Evolutionary conservation across 2,329 filamentous ascomycete species (phyloP), one percentile per base, ranked within the genome.

Genomic region (Periglandula ipomoeae): DNA sequence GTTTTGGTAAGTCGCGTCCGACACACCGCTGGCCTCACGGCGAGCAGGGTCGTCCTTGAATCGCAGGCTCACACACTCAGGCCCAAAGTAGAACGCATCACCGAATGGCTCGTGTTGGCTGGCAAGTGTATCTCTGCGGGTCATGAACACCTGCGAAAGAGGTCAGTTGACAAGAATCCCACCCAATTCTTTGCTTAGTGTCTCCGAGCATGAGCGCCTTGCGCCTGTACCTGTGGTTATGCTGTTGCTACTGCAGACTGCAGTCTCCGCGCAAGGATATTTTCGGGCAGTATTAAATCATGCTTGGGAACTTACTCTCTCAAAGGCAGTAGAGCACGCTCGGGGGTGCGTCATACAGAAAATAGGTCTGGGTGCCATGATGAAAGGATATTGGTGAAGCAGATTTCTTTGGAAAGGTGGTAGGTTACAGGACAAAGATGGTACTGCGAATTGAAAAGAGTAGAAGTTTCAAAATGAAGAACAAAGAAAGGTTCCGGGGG

Each of bases 81-180:
- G 90, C 46, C 93, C 91, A 63, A 85, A 97, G 72, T 97, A 97
- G 65, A 91, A 97, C 52, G 90, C 87, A 69, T 97, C 93, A 47
- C 91, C 91, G 68, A 97, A 97, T 5, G 93, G 93, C 71, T 98
- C 93, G 67, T 97, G 93, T 58, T 93, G 76, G 64, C 88, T 95
- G 59, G 84, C 76, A 51, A 97, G 78, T 47, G 76, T 82, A 61
- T 95, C 84, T 58, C 80, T 79, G 57, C 89, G 85, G 59, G 90
- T 95, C 91, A 97, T 96, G 68, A 98, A 97, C 56, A 97, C 90
- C 87, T 93, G 57, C 8, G 3, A 26, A 22, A 11, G 8, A 0
- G 17, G 19, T 39, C 19, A 39, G 19, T 34, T 34, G 5, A 20
- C 19, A 10, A n/a, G 8, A 19, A 4, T 34, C 17, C 42, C 44